Evolutionary conservation across 495 filamentous ascomycete species (phyloP), one percentile per base, ranked within the genome.

Genomic region (Neurospora sp.): DNA sequence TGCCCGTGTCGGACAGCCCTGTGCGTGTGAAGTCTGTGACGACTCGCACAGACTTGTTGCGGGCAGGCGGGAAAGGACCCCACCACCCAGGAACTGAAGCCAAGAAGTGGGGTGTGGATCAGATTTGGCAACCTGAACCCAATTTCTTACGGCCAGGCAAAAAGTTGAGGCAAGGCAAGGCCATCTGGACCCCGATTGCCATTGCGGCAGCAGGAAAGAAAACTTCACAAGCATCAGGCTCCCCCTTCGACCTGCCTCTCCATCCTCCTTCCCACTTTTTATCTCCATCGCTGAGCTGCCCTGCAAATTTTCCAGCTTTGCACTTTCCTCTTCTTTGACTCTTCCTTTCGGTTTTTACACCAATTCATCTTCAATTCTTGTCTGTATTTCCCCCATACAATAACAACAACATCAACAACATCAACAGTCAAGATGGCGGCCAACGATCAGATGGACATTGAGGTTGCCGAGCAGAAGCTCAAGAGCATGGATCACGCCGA

Each of bases 401-500:
- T 20, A 40, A 22, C 48, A 31, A n/a, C 16, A 44, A 14, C 73
- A 38, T 70, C 39, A 61, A 40, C 38, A 45, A 69, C 71, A 70
- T 61, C 70, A 38, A 22, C 27, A 74, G 31, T 45, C 65, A 79
- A 70, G 61, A 86, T 85, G 84, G 74, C 79, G 27, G 72, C 71
- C 74, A 79, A 83, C 35, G 77, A 77, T 65, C 53, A 65, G 38
- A 86, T 83, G 82, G 84, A 85, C 22, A 82, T 85, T 70, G 83
- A 85, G 77, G 75, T 77, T 69, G 84, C 84, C 45, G 86, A 87
- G 78, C 81, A 84, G 80, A 76, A 80, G 77, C 83, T 88, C 77
- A 84, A 86, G 81, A 84, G 86, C 75, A 89, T 93, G 86, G 90
- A 91, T 76, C 93, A 97, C 82, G 91, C 93, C 74, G 94, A 98